Conservation (phyloP, 2,329 filamentous ascomycete species). For the Fusarium incarnatum region DNA sequence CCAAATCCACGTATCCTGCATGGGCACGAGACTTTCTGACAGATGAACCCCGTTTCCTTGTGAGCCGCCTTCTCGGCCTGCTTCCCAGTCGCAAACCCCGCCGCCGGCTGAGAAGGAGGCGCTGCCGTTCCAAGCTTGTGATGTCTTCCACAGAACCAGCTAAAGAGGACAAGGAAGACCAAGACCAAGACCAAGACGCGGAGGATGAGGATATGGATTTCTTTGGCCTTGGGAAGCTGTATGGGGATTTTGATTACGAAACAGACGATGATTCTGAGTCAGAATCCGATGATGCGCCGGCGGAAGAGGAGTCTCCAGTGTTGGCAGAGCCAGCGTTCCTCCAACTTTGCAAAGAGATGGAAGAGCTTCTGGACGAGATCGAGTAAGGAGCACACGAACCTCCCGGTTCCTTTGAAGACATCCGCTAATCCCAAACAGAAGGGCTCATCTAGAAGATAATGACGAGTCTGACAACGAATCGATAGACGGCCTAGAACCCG, state of each 20-base stretch:
- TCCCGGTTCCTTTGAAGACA: background rate
- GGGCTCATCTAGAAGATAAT: conserved; percentile 25
- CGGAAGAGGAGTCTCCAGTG: conserved; percentile 40
- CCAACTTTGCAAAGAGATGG: conserved; percentile 44
- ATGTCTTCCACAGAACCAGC: conserved; percentile 15
- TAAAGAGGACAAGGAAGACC: conserved; percentile 9
- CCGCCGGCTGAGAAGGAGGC: conserved; percentile 35
- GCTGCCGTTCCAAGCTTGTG: conserved; percentile 33
- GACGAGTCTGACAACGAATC: conserved; percentile 46
- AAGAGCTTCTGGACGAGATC: conserved; percentile 48
- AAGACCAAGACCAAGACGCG: conserved; percentile 21
- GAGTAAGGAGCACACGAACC: conserved; percentile 40
- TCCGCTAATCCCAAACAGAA: conserved; percentile 28
- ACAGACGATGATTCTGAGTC: conserved; percentile 38
- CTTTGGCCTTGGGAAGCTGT: conserved; percentile 42
- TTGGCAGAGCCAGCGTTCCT: conserved; percentile 46
- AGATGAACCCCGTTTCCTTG: conserved; percentile 46
- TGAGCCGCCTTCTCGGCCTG: conserved; percentile 48
- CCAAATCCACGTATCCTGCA: conserved; percentile 41
- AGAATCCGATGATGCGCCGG: conserved; percentile 35
- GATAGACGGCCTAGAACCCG: conserved; percentile 47
- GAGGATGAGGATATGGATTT: conserved; percentile 31
- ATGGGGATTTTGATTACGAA: conserved; percentile 40
- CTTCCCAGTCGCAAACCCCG: conserved; percentile 41
- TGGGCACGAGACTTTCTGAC: conserved; percentile 45